Conservation (phyloP, 345 rosid genomes). For the Orychophragmus violaceus region DNA sequence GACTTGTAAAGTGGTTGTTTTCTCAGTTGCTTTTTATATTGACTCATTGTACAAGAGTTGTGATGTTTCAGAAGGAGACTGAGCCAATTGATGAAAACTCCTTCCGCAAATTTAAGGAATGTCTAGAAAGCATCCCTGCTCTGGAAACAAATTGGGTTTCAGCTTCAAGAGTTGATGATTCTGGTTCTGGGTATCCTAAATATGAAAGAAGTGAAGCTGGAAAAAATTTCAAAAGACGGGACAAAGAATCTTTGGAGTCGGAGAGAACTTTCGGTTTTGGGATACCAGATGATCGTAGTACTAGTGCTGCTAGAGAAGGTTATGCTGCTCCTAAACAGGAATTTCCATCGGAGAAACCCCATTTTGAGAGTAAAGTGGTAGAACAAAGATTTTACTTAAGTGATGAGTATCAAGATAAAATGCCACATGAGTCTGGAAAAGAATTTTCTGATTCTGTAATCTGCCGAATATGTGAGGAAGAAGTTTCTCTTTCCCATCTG, state of each 20-base stretch:
- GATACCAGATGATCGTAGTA: slow-evolving; percentile 29
- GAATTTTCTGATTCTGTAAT: slow-evolving; percentile 45
- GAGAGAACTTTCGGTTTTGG: slow-evolving; percentile 22
- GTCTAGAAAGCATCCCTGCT: slow-evolving; percentile 71
- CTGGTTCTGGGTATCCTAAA: slow-evolving; percentile 30
- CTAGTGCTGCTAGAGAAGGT: slow-evolving; percentile 28
- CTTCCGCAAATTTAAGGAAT: slow-evolving; percentile 57
- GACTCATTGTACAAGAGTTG: slow-evolving; percentile 73
- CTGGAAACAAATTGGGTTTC: slow-evolving; percentile 58
- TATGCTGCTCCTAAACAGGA: slow-evolving; percentile 27
- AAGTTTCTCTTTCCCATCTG: slow-evolving; percentile 58
- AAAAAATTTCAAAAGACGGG: slow-evolving; percentile 19
- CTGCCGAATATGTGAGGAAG: slow-evolving; percentile 78
- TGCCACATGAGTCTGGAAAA: slow-evolving; percentile 19
- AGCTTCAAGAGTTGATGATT: slow-evolving; percentile 35
- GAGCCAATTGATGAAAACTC: slow-evolving; percentile 63
- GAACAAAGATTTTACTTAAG: slow-evolving; percentile 29
- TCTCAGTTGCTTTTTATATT: slow-evolving; percentile 72
- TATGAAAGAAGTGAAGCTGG: slow-evolving; percentile 32
- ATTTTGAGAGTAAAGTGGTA: slow-evolving; percentile 24
- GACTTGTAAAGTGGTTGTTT: slow-evolving; percentile 59
- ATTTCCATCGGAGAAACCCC: slow-evolving; percentile 29
- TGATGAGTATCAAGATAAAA: slow-evolving; percentile 26
- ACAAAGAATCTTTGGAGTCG: slow-evolving; percentile 31
- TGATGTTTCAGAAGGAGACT: slow-evolving; percentile 66